Evolutionary conservation across 2,329 filamentous ascomycete genomes (phyloP), one percentile per base, ranked within the genome.

Genomic region (Fusarium pseudograminearum): DNA sequence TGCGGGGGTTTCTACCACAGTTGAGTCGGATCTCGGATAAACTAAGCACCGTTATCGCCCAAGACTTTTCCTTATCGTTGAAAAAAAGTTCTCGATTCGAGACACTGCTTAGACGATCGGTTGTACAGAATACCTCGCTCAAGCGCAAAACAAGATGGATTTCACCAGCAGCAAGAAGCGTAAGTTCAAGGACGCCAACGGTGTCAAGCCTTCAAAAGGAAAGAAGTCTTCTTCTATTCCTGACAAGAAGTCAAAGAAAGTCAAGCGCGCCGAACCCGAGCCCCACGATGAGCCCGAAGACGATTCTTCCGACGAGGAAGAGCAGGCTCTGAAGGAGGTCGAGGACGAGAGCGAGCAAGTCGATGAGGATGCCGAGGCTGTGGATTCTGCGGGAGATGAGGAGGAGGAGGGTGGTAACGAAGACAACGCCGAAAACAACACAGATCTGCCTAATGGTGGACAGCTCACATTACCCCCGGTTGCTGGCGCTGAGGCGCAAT

Each of bases 401-500:
- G 66, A 73, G 15, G 72, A 73, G 16, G 66, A 77, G 16, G 70
- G 77, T 16, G 76, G 72, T 7, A 65, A 69, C 10, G 71, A 73
- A 8, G 69, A 75, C 11, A 71, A 77, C 16, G 68, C 52, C 46
- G 73, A 73, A 34, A 69, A 76, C 40, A 75, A 82, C 61, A 75
- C 75, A 64, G 77, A 78, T 54, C 76, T 80, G 33, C 76, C 80
- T 46, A 75, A 81, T 59, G 79, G 78, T 36, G 77, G 77, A 63
- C 78, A 74, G 80, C 76, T 78, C 85, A 79, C 75, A 86, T 52
- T 90, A 87, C 34, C 83, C 83, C 36, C 81, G 90, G 4, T 84
- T 84, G 67, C 70, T n/a, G 65, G 71, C 31, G 85, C 88, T 31
- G 87, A 91, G 59, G 89, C 90, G 24, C 84, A 90, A 75, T 89